Percentiles rank a stretch among this genome's conserved stretches.
Conservation (phyloP, 805 yeast species). For the Candida krabiensis region DNA sequence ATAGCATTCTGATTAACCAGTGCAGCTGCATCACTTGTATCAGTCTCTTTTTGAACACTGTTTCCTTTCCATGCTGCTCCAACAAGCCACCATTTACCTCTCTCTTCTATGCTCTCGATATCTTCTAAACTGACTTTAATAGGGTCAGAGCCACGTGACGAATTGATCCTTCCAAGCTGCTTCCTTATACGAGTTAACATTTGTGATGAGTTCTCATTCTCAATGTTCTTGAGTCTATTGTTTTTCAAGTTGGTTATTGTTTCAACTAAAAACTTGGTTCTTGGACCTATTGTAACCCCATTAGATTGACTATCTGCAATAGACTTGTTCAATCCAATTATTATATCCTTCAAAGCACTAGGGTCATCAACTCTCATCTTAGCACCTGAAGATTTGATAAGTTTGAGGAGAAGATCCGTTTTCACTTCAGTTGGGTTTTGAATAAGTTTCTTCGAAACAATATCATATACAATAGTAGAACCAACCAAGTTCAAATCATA, state of each 20-base stretch:
- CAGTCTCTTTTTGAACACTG: too few species aligned
- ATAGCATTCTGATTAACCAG: constrained; percentile 45
- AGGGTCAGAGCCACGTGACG: constrained; percentile 61
- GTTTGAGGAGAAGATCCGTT: constrained; percentile 73
- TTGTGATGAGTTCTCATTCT: constrained; percentile 52
- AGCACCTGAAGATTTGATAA: constrained; percentile 75
- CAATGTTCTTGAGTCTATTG: constrained; percentile 62
- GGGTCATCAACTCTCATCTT: constrained; percentile 92
- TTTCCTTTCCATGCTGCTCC: constrained; percentile 96
- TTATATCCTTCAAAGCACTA: constrained; percentile 75
- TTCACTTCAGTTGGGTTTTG: constrained; percentile 59
- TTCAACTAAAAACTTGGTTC: constrained; percentile 82
- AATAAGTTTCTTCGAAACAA: constrained; percentile 46
- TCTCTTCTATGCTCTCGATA: constrained; percentile 68
- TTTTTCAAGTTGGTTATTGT: constrained; percentile 83
- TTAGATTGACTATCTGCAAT: constrained; percentile 37
- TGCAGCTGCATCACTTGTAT: constrained; percentile 18
- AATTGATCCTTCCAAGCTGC: constrained; percentile 52
- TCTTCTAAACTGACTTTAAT: constrained; percentile 82
- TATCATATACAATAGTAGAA: constrained; percentile 72
- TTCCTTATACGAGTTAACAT: constrained; percentile 62
- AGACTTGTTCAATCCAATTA: constrained; percentile 53
- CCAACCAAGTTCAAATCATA: constrained; percentile 78
- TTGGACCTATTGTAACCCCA: constrained; percentile 43
- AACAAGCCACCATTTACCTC: constrained; percentile 99